Evolutionary conservation across 2,329 filamentous ascomycete species (phyloP).

Genomic region (Keithomyces neogunnii): DNA sequence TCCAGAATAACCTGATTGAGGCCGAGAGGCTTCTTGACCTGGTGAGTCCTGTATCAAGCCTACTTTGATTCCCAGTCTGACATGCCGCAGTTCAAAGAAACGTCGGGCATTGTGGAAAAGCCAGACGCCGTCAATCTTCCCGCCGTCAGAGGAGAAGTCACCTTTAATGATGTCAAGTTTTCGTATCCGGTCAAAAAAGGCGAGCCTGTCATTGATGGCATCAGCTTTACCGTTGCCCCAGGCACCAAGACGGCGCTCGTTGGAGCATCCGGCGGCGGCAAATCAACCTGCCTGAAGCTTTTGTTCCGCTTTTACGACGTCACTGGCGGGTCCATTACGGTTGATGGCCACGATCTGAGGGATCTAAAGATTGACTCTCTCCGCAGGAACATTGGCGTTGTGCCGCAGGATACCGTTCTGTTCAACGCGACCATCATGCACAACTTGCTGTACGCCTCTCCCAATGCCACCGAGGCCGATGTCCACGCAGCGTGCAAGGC

Average conservation of each 20-base stretch:
- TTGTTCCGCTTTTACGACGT: constrained; percentile 54
- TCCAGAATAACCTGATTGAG: constrained; percentile 47
- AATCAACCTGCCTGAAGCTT: constrained; percentile 53
- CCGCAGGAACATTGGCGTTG: constrained; percentile 50
- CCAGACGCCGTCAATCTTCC: constrained; percentile 26
- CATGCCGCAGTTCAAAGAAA: constrained; percentile 32
- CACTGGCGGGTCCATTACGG: constrained; percentile 40
- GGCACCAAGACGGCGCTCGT: constrained; percentile 53
- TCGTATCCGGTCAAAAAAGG: constrained; percentile 44
- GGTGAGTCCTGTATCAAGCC: constrained; percentile 48
- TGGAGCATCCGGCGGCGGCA: constrained; percentile 54
- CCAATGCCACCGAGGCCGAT: constrained; percentile 52
- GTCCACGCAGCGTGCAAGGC: constrained; percentile 51
- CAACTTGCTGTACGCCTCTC: constrained; percentile 55
- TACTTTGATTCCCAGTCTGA: constrained; percentile 34
- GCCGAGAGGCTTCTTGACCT: constrained; percentile 49
- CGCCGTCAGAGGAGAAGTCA: constrained; percentile 23
- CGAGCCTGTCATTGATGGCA: constrained; percentile 31
- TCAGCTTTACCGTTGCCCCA: constrained; percentile 38
- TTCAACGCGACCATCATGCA: constrained; percentile 59
- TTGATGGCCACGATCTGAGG: constrained; percentile 52
- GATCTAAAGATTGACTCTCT: constrained; percentile 49
- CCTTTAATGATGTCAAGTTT: constrained; percentile 47
- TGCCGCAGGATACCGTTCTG: constrained; percentile 55
- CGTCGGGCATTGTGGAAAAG: constrained; percentile 32